A percentile compares a stretch with the other conserved stretches of the same genome.
phyloP scores from a whole-genome alignment of 2,329 filamentous ascomycete genomes.

The Cordyceps cicadae region DNA sequence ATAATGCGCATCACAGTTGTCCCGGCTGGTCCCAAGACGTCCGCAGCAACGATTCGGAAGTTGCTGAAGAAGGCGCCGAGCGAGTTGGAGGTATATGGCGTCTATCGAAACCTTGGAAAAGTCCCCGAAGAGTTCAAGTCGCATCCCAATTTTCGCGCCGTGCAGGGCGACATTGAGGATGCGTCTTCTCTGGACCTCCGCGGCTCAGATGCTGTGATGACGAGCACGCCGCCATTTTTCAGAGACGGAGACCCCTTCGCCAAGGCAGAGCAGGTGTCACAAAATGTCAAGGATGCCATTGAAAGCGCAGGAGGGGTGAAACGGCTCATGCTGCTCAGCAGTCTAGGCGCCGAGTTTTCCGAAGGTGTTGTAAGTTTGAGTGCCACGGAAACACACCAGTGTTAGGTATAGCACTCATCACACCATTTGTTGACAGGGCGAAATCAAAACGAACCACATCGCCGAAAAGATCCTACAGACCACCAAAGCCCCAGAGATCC shows the following conservation, averaged over 20 bases:
- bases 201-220: constrained; percentile 18
- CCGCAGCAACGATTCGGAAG: constrained; percentile 18
- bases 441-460: constrained; percentile 27
- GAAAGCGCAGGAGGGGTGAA: constrained; percentile 19
- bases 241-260: constrained; percentile 14
- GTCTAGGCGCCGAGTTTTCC: constrained; percentile 25
- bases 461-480: constrained; percentile 21
- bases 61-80: constrained; percentile 16
- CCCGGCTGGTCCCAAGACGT: constrained; percentile 20
- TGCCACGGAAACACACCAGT: no score
- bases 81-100: constrained; percentile 11
- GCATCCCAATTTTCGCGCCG: constrained; percentile 17
- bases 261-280: not conserved
- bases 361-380: constrained; percentile 22
- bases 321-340: constrained; percentile 25
- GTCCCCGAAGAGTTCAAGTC: constrained; percentile 18
- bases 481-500: constrained; percentile 17
- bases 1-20: constrained; percentile 19
- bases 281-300: constrained; percentile 22
- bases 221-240: constrained; percentile 18
- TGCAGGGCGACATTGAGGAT: constrained; percentile 18
- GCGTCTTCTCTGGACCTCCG: constrained; percentile 17
- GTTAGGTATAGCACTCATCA: no score
- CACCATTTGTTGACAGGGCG: constrained; percentile 21
- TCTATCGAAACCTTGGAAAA: constrained; percentile 19